phyloP scores from a whole-genome alignment of 2,329 filamentous ascomycete species.

The Alternaria incomplexa region DNA sequence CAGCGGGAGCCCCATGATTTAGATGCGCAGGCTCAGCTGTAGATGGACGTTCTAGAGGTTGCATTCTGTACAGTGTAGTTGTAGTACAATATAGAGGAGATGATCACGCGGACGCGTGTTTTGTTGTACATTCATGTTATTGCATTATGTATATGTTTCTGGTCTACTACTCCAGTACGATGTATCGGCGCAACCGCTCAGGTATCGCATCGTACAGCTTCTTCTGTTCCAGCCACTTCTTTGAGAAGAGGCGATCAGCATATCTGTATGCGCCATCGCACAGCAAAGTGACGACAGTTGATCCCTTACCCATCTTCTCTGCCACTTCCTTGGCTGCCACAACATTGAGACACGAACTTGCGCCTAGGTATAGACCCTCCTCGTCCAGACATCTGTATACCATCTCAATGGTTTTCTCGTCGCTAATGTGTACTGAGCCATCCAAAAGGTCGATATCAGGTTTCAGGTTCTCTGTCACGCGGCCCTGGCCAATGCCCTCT shows the following conservation, averaged over 20 bases:
- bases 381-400: slow-evolving; percentile 95
- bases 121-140: slow-evolving; percentile 4
- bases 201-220: slow-evolving; percentile 81
- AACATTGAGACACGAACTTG: slow-evolving; percentile 92
- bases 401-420: slow-evolving; percentile 97
- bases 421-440: slow-evolving; percentile 80
- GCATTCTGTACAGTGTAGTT: background rate
- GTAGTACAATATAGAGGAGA: background rate
- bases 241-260: slow-evolving; percentile 89
- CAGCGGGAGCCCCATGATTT: slow-evolving; percentile 56
- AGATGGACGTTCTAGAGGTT: background rate
- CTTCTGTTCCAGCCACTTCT: slow-evolving; percentile 89
- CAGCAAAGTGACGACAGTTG: slow-evolving; percentile 91
- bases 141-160: background rate
- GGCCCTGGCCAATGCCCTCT: slow-evolving; percentile 95
- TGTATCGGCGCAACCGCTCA: slow-evolving; percentile 87
- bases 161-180: slow-evolving; percentile 74
- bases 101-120: slow-evolving; percentile 6
- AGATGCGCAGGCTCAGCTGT: background rate
- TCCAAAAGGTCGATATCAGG: slow-evolving; percentile 86
- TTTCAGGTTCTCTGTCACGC: slow-evolving; percentile 91
- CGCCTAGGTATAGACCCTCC: slow-evolving; percentile 93
- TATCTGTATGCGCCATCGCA: slow-evolving; percentile 98
- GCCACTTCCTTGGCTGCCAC: slow-evolving; percentile 94
- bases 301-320: slow-evolving; percentile 83